Evolutionary conservation across 768 basidiomycete species (phyloP).

Genomic region (Lactifluus volemus): DNA sequence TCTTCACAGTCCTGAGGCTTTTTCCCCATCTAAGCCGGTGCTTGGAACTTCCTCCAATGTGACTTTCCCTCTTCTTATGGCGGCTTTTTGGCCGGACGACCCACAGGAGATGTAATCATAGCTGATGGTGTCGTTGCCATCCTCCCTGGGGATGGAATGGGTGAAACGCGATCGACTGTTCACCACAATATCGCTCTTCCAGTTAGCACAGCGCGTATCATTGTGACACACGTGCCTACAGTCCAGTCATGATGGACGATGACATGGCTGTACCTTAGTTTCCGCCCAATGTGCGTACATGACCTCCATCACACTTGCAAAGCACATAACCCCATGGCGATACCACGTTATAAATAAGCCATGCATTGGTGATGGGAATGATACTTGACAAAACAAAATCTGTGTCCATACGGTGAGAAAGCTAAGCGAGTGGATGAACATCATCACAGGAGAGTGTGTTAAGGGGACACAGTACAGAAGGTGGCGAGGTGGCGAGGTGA

Average conservation of each 20-base stretch:
- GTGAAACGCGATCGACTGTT: neutral
- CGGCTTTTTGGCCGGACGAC: neutral
- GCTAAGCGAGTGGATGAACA: neutral
- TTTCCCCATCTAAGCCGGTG: neutral
- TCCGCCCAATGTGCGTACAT: neutral
- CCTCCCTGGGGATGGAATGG: neutral
- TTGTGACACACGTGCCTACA: neutral
- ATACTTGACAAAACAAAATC: neutral
- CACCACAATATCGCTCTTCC: neutral
- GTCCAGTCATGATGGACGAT: neutral
- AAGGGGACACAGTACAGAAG: too few relatives aligned
- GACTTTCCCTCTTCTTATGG: neutral
- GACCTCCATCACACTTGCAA: neutral
- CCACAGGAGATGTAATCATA: neutral
- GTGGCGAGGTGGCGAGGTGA: too few relatives aligned
- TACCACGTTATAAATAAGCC: neutral
- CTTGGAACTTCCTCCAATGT: neutral
- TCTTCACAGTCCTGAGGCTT: neutral
- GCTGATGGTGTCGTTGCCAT: neutral
- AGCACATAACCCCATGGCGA: neutral
- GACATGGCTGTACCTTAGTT: neutral
- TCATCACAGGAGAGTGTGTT: neutral
- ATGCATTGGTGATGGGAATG: neutral
- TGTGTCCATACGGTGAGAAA: neutral
- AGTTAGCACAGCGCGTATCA: neutral